Evolutionary conservation across 2,329 filamentous ascomycete genomes (phyloP).

Genomic region (Macrophomina tecta): DNA sequence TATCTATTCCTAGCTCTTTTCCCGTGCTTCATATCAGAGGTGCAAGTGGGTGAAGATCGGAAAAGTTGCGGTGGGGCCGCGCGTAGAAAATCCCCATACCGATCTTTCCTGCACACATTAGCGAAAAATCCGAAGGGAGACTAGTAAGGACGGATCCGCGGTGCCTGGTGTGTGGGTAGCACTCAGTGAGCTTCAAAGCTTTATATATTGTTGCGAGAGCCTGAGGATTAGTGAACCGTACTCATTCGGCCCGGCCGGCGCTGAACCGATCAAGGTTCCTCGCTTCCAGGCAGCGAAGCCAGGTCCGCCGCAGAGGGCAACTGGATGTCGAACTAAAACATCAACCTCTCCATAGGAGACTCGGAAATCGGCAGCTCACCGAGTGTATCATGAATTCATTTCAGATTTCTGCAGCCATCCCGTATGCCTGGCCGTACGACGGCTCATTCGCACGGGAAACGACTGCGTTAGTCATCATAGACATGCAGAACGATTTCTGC

Average conservation of each 20-base stretch:
- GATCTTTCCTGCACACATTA: too few relatives aligned
- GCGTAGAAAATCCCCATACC: too few relatives aligned
- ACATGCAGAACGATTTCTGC: slow-evolving; percentile 46
- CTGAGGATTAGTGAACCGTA: neutral
- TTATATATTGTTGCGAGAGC: neutral
- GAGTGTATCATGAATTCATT: neutral
- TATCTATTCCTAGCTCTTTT: too few relatives aligned
- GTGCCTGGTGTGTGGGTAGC: too few relatives aligned
- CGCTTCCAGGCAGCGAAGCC: neutral
- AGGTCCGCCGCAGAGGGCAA: neutral
- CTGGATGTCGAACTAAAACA: too few relatives aligned
- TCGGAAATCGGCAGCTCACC: too few relatives aligned
- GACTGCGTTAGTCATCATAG: slow-evolving; percentile 35
- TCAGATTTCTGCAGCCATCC: slow-evolving; percentile 37
- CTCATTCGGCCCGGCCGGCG: neutral
- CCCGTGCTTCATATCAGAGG: too few relatives aligned
- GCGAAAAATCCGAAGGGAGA: too few relatives aligned
- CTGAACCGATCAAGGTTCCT: neutral
- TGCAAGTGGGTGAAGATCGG: too few relatives aligned
- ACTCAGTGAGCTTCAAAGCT: neutral
- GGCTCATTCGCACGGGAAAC: slow-evolving; percentile 41
- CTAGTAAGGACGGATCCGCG: too few relatives aligned
- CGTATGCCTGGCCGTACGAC: slow-evolving; percentile 52
- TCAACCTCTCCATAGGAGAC: too few relatives aligned
- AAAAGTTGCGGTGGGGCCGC: too few relatives aligned